Evolutionary conservation across 139 green algal genomes (phyloP).

Genomic region (Chlamydomonas schloesseri): DNA sequence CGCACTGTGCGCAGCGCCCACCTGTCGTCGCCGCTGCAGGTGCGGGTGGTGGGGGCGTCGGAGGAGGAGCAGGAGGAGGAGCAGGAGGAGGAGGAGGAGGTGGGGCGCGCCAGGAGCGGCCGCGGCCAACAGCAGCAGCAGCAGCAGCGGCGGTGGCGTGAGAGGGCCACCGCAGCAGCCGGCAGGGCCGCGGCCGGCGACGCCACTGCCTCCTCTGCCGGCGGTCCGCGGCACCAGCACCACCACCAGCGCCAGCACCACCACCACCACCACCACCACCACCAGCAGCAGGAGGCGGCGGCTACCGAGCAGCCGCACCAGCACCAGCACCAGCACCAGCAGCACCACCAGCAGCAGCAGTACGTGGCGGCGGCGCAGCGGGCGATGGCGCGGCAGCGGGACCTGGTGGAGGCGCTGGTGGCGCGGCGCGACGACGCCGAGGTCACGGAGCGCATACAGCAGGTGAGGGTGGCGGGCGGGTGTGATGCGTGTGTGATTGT

Average conservation of each 20-base stretch:
- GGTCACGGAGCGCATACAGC: slow-evolving; percentile 10
- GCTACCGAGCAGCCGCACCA: not conserved
- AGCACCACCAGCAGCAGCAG: not conserved
- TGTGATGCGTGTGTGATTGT: not conserved
- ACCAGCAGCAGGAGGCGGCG: not conserved
- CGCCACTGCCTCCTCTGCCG: too few relatives aligned
- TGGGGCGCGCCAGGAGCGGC: too few relatives aligned
- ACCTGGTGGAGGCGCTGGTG: slow-evolving; percentile 33
- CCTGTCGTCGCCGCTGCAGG: too few relatives aligned
- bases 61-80: too few relatives aligned
- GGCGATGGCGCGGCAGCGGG: not conserved
- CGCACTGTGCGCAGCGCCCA: too few relatives aligned
- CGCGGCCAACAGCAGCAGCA: too few relatives aligned
- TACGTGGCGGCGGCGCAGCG: not conserved
- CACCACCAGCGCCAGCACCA: not conserved
- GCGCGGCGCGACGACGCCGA: not conserved
- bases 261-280: not conserved
- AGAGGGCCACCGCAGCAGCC: too few relatives aligned
- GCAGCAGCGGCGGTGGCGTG: too few relatives aligned
- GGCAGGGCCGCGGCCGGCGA: too few relatives aligned
- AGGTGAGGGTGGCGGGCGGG: not conserved
- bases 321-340: not conserved
- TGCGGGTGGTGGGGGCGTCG: too few relatives aligned
- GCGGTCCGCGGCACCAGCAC: not conserved
- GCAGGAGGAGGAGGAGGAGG: too few relatives aligned